Percentiles rank a stretch among this genome's conserved stretches.
phyloP scores from a whole-genome alignment of 805 yeast species.

The Wickerhamomyces chambardii region DNA sequence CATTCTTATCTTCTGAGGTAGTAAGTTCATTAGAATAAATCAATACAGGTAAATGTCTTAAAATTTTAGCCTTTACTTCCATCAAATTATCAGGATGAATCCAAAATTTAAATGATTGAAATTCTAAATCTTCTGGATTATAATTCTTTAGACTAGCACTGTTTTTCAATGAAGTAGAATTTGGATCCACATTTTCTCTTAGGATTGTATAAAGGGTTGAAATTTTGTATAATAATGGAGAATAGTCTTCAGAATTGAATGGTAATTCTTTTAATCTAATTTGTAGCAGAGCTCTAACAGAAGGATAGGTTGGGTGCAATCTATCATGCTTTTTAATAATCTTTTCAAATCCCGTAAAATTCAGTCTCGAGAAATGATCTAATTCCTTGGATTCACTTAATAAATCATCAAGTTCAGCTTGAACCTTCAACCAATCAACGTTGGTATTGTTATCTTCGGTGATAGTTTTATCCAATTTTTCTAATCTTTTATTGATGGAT shows the following conservation, averaged over 20 bases:
- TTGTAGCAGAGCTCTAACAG: constrained; percentile 84
- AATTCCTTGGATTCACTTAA: constrained; percentile 73
- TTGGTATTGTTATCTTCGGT: constrained; percentile 19
- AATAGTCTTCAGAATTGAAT: constrained; percentile 89
- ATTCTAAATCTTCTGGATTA: constrained; percentile 21
- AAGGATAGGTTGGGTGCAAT: constrained; percentile 66
- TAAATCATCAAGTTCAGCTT: constrained; percentile 61
- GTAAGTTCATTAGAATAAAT: constrained; percentile 44
- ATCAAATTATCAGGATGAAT: constrained; percentile 92
- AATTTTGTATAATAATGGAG: constrained; percentile 79
- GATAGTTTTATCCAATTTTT: constrained; percentile 44
- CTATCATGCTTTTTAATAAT: constrained; percentile 96
- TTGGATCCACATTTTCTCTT: constrained; percentile 53
- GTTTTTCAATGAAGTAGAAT: constrained; percentile 17
- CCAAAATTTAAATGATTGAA: constrained; percentile 85
- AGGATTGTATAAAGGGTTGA: constrained; percentile 75
- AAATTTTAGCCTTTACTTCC: constrained; percentile 95
- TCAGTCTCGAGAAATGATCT: constrained; percentile 84
- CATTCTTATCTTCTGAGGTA: constrained; percentile 29
- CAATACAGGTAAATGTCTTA: constrained; percentile 88
- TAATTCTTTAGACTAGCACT: constrained; percentile 19
- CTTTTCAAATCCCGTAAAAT: constrained; percentile 91
- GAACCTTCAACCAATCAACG: constrained; percentile 56
- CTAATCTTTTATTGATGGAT: constrained; percentile 55
- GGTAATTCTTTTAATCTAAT: constrained; percentile 85